Conservation (phyloP, 1,284 basidiomycete species). For the Limonomyces culmigenus region DNA sequence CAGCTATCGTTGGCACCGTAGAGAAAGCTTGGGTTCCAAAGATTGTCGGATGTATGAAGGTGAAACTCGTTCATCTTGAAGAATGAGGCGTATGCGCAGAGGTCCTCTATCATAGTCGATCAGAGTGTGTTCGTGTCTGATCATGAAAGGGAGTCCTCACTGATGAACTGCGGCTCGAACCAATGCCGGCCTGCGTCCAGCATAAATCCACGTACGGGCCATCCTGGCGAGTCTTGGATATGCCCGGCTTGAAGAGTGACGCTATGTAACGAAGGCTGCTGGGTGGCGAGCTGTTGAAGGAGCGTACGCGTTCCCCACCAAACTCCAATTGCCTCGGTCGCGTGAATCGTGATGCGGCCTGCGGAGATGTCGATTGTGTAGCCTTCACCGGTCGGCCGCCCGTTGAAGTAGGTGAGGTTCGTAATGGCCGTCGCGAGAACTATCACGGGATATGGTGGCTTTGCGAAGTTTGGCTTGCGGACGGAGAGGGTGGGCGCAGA, state of each 20-base stretch:
- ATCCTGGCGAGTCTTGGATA: conserved; percentile 18
- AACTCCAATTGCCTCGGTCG: conserved; percentile 14
- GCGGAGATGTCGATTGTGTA: conserved; percentile 16
- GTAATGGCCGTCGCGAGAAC: too few relatives aligned
- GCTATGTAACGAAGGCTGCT: neutral
- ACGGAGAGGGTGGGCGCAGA: too few relatives aligned
- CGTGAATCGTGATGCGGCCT: conserved; percentile 12
- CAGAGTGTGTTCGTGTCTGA: neutral
- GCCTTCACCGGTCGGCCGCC: conserved; percentile 15
- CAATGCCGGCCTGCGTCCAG: conserved; percentile 20
- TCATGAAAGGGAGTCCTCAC: conserved; percentile 7
- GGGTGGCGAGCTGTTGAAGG: conserved; percentile 12
- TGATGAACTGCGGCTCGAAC: conserved; percentile 15
- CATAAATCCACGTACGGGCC: conserved; percentile 22
- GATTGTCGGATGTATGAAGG: conserved; percentile 18
- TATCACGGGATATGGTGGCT: too few relatives aligned
- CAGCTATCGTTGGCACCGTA: conserved; percentile 12
- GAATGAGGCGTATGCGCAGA: conserved; percentile 21
- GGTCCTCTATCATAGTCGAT: conserved; percentile 11
- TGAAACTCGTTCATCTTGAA: conserved; percentile 21
- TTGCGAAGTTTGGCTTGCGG: too few relatives aligned
- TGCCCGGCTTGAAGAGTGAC: conserved; percentile 12
- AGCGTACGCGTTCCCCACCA: conserved; percentile 23
- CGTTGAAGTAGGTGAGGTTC: conserved; percentile 15
- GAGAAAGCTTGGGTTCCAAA: conserved; percentile 17